phyloP scores from a whole-genome alignment of 2,329 filamentous ascomycete genomes.

The Diaporthe vaccinii region DNA sequence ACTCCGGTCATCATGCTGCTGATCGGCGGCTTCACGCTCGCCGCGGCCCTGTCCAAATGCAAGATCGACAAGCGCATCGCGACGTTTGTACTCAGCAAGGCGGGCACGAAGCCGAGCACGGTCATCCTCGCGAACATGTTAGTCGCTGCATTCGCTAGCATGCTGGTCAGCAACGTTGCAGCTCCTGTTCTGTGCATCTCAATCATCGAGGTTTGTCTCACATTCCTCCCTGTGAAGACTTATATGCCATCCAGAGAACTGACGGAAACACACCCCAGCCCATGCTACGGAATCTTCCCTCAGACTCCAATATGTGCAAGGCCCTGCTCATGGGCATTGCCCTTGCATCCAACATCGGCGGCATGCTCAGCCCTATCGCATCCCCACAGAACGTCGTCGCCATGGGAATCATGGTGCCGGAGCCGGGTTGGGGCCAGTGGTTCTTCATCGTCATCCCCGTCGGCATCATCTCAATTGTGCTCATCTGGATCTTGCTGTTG shows the following conservation, averaged over 20 bases:
- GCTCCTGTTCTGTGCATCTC: conserved; percentile 97
- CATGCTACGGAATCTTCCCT: conserved; percentile 91
- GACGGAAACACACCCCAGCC: conserved; percentile 66
- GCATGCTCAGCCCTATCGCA: conserved; percentile 95
- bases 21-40: conserved; percentile 94
- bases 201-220: conserved; percentile 83
- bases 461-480: conserved; percentile 86
- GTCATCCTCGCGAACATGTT: conserved; percentile 99
- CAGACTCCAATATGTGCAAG: conserved; percentile 93
- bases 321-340: conserved; percentile 96
- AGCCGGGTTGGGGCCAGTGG: conserved; percentile 94
- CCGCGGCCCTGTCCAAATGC: conserved; percentile 95
- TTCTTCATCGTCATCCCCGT: conserved; percentile 97
- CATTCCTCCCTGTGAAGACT: conserved; percentile 19
- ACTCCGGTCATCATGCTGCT: conserved; percentile 99
- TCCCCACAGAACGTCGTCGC: conserved; percentile 98
- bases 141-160: conserved; percentile 95
- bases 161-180: conserved; percentile 99
- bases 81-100: conserved; percentile 95
- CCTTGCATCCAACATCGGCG: conserved; percentile 93
- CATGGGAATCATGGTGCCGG: conserved; percentile 92
- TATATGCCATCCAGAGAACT: background rate
- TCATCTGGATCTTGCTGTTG: conserved; percentile 91
- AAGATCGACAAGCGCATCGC: conserved; percentile 98
- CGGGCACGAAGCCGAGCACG: conserved; percentile 88